Evolutionary conservation across 768 basidiomycete genomes (phyloP), one percentile per base, ranked within the genome.

Genomic region (Macrolepiota albuminosa): DNA sequence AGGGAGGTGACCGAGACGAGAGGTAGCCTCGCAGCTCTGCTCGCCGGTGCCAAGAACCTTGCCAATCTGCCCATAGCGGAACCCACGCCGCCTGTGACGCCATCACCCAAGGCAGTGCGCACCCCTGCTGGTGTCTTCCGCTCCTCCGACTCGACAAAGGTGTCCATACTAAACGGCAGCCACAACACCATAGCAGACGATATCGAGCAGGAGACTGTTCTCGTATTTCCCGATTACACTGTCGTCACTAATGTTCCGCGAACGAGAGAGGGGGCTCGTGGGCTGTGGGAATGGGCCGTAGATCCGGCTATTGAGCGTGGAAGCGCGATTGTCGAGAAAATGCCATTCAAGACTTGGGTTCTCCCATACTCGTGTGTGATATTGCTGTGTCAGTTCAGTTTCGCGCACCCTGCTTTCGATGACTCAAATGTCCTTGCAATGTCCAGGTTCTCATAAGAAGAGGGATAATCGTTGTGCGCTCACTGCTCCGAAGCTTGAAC

Each of bases 211-310:
- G 88, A 95, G 64, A 89, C 90, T 0, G 90, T 95, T 18, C 79
- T 99, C 46, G 83, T 98, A 2, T 85, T 99, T 66, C 96, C 96
- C 6, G 96, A 99, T 73, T 98, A 87, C 77, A 93, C 86, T 64
- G 79, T 94, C 49, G 81, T 95, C 33, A 80, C 84, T 2, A 87
- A 88, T 54, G 85, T 98, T 14, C 82, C 83, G 26, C 78, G 84
- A 37, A 81, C 87, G 0, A 58, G 70, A 14, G 76, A 81, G 2
- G 91, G 90, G 29, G 95, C 94, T 6, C 76, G 84, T 59, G 78
- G 80, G 34, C 74, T 97, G 24, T 93, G 87, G 84, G 73, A 81
- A 36, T 73, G 76, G 31, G 80, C 84, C 2, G 77, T 95, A 9
- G 81, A 85, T 64, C 87, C 89, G 1, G 72, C 73, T 3, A 70